phyloP scores from a whole-genome alignment of 2,329 filamentous ascomycete genomes.

The Zymoseptoria tritici region DNA sequence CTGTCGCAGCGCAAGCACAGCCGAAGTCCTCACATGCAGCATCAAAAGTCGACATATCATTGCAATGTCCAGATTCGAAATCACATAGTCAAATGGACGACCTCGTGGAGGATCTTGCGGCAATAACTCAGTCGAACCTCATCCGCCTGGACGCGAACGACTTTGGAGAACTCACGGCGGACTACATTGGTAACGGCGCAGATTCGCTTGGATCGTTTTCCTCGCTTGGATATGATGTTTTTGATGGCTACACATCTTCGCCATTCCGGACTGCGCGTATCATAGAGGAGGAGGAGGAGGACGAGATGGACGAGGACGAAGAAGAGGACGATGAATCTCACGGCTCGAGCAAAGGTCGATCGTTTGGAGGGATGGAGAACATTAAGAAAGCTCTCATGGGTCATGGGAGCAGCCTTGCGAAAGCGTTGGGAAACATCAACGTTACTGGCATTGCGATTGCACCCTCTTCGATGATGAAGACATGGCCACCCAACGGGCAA shows the following conservation, averaged over 20 bases:
- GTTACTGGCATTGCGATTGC: constrained; percentile 16
- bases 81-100: constrained; percentile 48
- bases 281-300: constrained; percentile 27
- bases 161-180: constrained; percentile 60
- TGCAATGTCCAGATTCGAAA: constrained; percentile 49
- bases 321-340: constrained; percentile 24
- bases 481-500: background rate
- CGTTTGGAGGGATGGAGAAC: constrained; percentile 15
- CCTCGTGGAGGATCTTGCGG: constrained; percentile 58
- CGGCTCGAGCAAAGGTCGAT: constrained; percentile 2
- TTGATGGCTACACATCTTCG: constrained; percentile 33
- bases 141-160: constrained; percentile 62
- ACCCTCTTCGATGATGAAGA: constrained; percentile 1
- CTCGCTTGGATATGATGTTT: constrained; percentile 47
- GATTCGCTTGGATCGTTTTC: constrained; percentile 41
- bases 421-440: constrained; percentile 19
- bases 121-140: constrained; percentile 56
- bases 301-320: constrained; percentile 39
- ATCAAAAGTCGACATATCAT: constrained; percentile 23
- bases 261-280: constrained; percentile 9
- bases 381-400: constrained; percentile 20
- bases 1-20: constrained; percentile 9
- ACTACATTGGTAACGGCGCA: constrained; percentile 57
- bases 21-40: constrained; percentile 18
- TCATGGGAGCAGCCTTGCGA: constrained; percentile 12